phyloP scores from a whole-genome alignment of 768 basidiomycete species.

The Agrocybe pediades region DNA sequence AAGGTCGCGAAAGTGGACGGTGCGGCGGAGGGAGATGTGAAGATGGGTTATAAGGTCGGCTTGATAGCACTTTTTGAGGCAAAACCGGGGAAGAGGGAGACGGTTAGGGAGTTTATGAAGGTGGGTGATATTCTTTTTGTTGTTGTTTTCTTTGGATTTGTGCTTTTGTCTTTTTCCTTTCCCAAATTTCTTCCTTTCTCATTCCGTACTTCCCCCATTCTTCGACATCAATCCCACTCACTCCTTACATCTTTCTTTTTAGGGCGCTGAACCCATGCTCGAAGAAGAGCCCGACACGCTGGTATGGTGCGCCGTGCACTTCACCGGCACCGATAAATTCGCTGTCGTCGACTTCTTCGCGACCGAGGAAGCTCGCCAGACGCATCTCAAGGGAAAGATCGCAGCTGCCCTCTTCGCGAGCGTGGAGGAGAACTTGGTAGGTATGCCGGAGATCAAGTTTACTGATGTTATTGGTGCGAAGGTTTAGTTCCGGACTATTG shows the following conservation, averaged over 20 bases:
- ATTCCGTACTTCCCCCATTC: too few relatives aligned
- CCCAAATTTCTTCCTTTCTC: too few relatives aligned
- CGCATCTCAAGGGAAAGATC: slow-evolving; percentile 35
- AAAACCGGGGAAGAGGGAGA: slow-evolving; percentile 34
- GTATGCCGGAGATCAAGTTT: slow-evolving; percentile 30
- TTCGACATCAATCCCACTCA: too few relatives aligned
- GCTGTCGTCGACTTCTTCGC: slow-evolving; percentile 40
- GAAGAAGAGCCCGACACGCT: slow-evolving; percentile 34
- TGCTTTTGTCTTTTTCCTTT: not conserved
- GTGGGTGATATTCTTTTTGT: too few relatives aligned
- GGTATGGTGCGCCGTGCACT: slow-evolving; percentile 40
- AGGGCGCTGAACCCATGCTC: slow-evolving; percentile 35
- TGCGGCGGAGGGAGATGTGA: slow-evolving; percentile 18
- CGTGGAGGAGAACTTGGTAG: slow-evolving; percentile 30
- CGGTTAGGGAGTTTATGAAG: slow-evolving; percentile 35
- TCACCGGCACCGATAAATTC: slow-evolving; percentile 35
- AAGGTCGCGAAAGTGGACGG: slow-evolving; percentile 26
- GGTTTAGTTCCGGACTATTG: too few relatives aligned
- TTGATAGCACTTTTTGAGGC: slow-evolving; percentile 36
- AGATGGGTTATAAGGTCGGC: slow-evolving; percentile 28
- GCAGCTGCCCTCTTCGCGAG: slow-evolving; percentile 34
- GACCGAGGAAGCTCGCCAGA: slow-evolving; percentile 29
- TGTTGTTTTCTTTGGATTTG: not conserved
- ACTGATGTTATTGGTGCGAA: slow-evolving; percentile 36
- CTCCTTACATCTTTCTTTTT: not conserved